A percentile compares a stretch with the other conserved stretches of the same genome.
phyloP scores from a whole-genome alignment of 1,284 basidiomycete species.

The Moniliophthora roreri region DNA sequence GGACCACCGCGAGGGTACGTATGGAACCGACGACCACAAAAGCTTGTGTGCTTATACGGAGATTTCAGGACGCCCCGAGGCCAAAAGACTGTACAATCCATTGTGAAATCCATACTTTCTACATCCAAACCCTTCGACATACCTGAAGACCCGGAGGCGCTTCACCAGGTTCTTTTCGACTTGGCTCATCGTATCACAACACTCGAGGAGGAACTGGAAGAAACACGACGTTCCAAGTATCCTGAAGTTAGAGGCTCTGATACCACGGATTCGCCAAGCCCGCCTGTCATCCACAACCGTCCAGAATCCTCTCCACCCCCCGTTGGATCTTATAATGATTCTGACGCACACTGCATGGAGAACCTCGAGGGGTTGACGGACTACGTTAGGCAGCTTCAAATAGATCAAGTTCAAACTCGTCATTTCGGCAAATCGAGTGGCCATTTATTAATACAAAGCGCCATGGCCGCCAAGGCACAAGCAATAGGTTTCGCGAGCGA shows the following conservation, averaged over 20 bases:
- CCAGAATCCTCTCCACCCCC: background rate
- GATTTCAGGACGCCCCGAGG: background rate
- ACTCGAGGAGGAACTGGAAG: constrained; percentile 12
- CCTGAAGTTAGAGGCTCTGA: background rate
- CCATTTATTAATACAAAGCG: background rate
- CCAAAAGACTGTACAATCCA: constrained; percentile 3
- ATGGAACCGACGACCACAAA: background rate
- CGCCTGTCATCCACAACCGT: background rate
- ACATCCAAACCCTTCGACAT: constrained; percentile 4
- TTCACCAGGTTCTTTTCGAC: constrained; percentile 12
- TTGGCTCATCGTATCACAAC: constrained; percentile 10
- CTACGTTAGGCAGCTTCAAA: background rate
- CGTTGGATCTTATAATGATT: background rate
- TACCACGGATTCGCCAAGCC: background rate
- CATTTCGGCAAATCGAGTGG: background rate
- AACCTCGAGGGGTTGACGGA: background rate
- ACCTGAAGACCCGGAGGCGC: constrained; percentile 17
- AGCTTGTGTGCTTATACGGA: background rate
- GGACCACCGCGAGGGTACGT: constrained; percentile 10
- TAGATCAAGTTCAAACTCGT: background rate
- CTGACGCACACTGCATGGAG: background rate
- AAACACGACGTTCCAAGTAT: background rate
- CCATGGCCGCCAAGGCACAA: background rate
- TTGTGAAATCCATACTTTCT: constrained; percentile 9
- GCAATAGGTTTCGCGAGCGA: background rate